These are phyloP conservation scores for Singerocomus rubriflavus DNA, from an alignment of 1,284 basidiomycete genomes.

Conservation along the genomic window DNA sequence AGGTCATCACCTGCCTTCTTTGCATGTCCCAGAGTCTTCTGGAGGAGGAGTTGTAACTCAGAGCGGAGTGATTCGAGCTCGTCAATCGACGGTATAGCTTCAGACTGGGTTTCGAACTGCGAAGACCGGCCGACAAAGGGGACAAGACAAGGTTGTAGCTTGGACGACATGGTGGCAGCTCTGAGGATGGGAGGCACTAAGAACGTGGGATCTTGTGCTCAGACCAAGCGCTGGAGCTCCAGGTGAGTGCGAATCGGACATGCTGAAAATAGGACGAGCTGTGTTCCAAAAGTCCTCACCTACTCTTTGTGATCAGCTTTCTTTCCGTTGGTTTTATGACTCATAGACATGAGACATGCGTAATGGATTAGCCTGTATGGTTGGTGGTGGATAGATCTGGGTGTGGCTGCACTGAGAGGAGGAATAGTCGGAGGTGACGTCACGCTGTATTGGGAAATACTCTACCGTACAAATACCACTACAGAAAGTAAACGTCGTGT, in stretches of 20 bases:
- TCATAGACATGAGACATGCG: too few species aligned
- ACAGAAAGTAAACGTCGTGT: too few species aligned
- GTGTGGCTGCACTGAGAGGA: too few species aligned
- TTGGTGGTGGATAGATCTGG: too few species aligned
- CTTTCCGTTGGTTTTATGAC: too few species aligned
- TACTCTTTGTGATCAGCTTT: too few species aligned
- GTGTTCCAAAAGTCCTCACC: too few species aligned
- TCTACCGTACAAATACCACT: too few species aligned
- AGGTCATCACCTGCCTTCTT: slow-evolving; percentile 71
- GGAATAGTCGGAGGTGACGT: too few species aligned
- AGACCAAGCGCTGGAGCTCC: slow-evolving; percentile 8
- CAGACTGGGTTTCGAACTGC: slow-evolving; percentile 57
- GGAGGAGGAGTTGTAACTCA: slow-evolving; percentile 55
- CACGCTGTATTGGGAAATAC: too few species aligned
- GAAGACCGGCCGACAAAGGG: slow-evolving; percentile 49
- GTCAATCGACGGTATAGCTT: slow-evolving; percentile 64
- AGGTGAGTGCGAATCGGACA: slow-evolving; percentile 8
- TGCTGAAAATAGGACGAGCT: too few species aligned
- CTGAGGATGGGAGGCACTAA: slow-evolving; percentile 17
- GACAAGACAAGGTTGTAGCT: slow-evolving; percentile 44
- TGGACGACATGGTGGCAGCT: slow-evolving; percentile 44
- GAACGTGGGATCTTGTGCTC: slow-evolving; percentile 9
- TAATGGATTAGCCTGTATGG: too few species aligned
- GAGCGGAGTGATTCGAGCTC: slow-evolving; percentile 66
- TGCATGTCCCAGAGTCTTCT: slow-evolving; percentile 54